Evolutionary conservation across 164 flowering plant genomes (phyloP), one percentile per base, ranked within the genome.

Genomic region (Macadamia tetraphylla): DNA sequence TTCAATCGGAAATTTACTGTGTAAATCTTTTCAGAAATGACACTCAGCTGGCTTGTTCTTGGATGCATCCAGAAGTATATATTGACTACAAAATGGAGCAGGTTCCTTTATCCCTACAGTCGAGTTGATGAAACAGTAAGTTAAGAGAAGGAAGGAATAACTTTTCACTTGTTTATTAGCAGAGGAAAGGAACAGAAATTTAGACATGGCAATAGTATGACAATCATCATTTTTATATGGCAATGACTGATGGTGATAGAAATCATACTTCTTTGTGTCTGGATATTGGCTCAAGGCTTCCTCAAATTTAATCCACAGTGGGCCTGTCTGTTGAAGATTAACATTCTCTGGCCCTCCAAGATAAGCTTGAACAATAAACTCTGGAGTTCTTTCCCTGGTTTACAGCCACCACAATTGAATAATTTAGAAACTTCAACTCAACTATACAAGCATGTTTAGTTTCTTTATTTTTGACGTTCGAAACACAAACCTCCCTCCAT

Each of bases 331-430:
- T 66, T 85, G 81, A 71, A 71, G 76, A 75, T 77, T 86, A n/a
- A 89, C 96, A 65, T 83, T 86, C 74, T 87, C 76, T 23, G 98
- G 98, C 13, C 97, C 93, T 13, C 69, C 76, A 30, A 91, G 73
- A 75, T 89, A 91, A 62, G 98, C 98, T 78, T 86, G 91, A 66
- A 88, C 86, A 13, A 91, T 74, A 78, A 91, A 94, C 73, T 87
- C 80, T 0, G 76, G 94, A 70, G 76, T 71, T 78, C 94, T 82
- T 79, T 85, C 84, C 83, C 96, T 91, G 83, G 57, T 66, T 29
- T 42, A 53, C 31, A 61, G 17, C 23, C 29, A 17, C 18, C 49
- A 56, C 31, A 57, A 52, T 29, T n/a, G 32, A 49, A 66, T 32
- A 30, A 69, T 11, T 67, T 13, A 43, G 49, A 67, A n/a, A 57